Base-by-base conservation (phyloP, 140 eudicot genomes). In the Bidens hawaiensis region DNA sequence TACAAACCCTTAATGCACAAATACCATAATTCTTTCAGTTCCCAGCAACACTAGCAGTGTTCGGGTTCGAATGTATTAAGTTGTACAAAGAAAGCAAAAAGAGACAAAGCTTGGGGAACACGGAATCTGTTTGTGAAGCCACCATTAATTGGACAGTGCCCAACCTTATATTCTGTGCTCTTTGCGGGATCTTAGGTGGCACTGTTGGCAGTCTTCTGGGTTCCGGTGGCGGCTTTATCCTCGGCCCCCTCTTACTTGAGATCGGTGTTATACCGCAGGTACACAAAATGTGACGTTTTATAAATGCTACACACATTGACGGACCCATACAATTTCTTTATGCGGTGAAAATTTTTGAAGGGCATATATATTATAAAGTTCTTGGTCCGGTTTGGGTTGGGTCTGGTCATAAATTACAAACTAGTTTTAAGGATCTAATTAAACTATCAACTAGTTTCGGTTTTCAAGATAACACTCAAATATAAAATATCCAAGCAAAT, bases 241-340 rank as follows among this genome's bases (percentile, higher is more conserved):
- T 90, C 7, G 96, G 98, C 25, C 98, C 98, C 17, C 83, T 90
- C 24, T 74, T 90, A 52, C 85, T 90, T 6, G 97, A 90, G 78
- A 83, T 90, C 50, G 97, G 97, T 48, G 97, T 90, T 31, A 90
- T 90, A 34, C 95, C 97, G 41, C 95, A 90, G 97, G 97, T 90
- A 70, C 58, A 41, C 12, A 45, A 47, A 21, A 52, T 17, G 6
- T 22, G 14, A 22, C 3, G 18, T 45, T 19, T 25, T 26, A 49
- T 16, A 16, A 15, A 45, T 38, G 28, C 21, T 49, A 21, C 13
- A 19, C 1, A 19, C 18, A n/a, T 14, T 38, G 41, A 34, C n/a
- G n/a, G n/a, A n/a, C n/a, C n/a, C n/a, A n/a, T n/a, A n/a, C n/a
- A n/a, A n/a, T n/a, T n/a, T n/a, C n/a, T n/a, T n/a, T n/a, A n/a